Conservation (phyloP, 139 green algal genomes). For the Spirogloea muscicola region DNA sequence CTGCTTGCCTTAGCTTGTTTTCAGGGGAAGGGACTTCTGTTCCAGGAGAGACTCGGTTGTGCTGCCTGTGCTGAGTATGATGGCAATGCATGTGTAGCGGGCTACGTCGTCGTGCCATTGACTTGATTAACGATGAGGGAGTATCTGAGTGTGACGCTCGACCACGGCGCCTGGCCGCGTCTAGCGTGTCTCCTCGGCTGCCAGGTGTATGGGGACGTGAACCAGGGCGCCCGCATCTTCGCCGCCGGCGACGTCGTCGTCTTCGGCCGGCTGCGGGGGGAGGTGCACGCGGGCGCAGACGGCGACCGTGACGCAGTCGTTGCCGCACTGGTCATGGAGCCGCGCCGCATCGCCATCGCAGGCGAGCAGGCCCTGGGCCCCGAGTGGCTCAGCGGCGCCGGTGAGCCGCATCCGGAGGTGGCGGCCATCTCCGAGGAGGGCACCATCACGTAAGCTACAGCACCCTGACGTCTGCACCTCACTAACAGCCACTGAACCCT, state of each 20-base stretch:
- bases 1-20: not conserved
- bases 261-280: constrained; percentile 47
- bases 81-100: not conserved
- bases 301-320: constrained; percentile 35
- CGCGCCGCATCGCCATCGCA: constrained; percentile 40
- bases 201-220: constrained; percentile 52
- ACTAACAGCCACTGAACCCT: no score
- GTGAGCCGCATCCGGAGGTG: not conserved
- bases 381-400: constrained; percentile 8
- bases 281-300: constrained; percentile 46
- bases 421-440: not conserved
- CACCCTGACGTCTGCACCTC: no score
- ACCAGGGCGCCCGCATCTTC: constrained; percentile 9
- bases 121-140: not conserved
- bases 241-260: constrained; percentile 56
- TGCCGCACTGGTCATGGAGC: constrained; percentile 50
- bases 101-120: not conserved
- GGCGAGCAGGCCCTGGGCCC: constrained; percentile 10
- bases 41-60: not conserved
- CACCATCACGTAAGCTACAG: constrained; percentile 4
- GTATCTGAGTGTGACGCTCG: not conserved
- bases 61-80: not conserved
- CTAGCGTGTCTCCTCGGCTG: not conserved
- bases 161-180: not conserved
- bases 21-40: not conserved